A percentile compares a stretch with the other conserved stretches of the same genome.
Conservation (phyloP, 2,329 filamentous ascomycete genomes). For the Trichoderma arundinaceum region DNA sequence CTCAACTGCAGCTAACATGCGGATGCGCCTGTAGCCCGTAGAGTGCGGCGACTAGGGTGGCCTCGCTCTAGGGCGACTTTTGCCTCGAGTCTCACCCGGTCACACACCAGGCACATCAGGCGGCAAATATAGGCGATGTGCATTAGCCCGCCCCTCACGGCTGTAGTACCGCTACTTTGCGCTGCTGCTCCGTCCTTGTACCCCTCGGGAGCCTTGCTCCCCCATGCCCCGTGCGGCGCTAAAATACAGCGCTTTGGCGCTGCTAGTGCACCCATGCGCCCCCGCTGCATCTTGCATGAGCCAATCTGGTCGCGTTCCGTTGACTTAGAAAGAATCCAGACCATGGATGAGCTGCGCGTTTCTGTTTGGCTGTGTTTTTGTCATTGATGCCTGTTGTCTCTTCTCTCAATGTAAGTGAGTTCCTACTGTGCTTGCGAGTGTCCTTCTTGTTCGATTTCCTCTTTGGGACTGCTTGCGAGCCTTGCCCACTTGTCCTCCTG, state of each 20-base stretch:
- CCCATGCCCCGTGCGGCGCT: no score
- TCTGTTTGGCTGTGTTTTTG: background rate
- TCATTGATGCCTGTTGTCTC: conserved; percentile 7
- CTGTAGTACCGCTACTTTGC: no score
- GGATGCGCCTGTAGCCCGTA: no score
- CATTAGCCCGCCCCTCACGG: conserved; percentile 25
- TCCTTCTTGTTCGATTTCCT: background rate
- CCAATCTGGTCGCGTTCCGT: conserved; percentile 21
- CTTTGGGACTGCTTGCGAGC: background rate
- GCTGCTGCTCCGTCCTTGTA: no score
- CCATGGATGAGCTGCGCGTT: background rate
- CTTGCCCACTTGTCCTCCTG: background rate
- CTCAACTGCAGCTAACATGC: no score
- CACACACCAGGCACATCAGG: conserved; percentile 7
- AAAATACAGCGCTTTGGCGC: background rate
- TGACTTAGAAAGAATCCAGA: conserved; percentile 4
- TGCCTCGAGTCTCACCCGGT: conserved; percentile 4
- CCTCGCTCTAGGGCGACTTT: no score
- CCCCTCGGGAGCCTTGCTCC: no score
- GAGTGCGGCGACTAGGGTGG: no score
- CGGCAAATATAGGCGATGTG: conserved; percentile 23
- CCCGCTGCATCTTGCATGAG: conserved; percentile 3
- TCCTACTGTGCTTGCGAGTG: background rate
- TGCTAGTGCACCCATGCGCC: background rate
- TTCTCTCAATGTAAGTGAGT: background rate